Percentiles rank a stretch among this genome's conserved stretches.
phyloP scores from a whole-genome alignment of 768 basidiomycete genomes.

The Roridomyces roridus region DNA sequence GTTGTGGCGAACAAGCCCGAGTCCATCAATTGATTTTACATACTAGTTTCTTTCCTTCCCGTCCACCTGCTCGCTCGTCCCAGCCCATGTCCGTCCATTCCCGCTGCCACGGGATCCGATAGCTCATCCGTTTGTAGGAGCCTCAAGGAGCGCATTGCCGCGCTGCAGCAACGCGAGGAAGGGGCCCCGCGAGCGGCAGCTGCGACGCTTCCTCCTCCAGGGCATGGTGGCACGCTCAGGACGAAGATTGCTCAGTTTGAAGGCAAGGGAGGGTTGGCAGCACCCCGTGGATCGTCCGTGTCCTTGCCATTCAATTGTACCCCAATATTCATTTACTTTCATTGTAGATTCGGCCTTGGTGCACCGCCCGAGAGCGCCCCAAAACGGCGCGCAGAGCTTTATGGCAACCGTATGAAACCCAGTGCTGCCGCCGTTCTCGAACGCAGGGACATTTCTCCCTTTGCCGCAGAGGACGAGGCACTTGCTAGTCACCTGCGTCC shows the following conservation, averaged over 20 bases:
- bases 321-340: neutral
- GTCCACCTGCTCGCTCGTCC: too few species aligned
- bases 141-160: slow-evolving; percentile 85
- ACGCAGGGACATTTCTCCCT: slow-evolving; percentile 6
- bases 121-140: slow-evolving; percentile 37
- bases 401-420: slow-evolving; percentile 72
- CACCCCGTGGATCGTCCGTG: slow-evolving; percentile 60
- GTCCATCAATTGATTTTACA: too few species aligned
- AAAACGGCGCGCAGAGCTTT: slow-evolving; percentile 68
- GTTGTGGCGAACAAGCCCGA: too few species aligned
- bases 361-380: slow-evolving; percentile 61
- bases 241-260: slow-evolving; percentile 87
- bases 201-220: slow-evolving; percentile 38
- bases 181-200: slow-evolving; percentile 30
- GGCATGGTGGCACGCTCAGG: slow-evolving; percentile 33
- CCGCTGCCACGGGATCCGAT: too few species aligned
- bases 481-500: slow-evolving; percentile 3
- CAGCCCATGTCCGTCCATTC: too few species aligned
- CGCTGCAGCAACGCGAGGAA: slow-evolving; percentile 68
- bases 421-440: slow-evolving; percentile 28
- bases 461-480: slow-evolving; percentile 9
- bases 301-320: neutral
- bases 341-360: slow-evolving; percentile 64
- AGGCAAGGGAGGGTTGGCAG: slow-evolving; percentile 75
- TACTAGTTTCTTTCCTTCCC: too few species aligned